These are phyloP conservation scores for Elaeis oleifera DNA, from an alignment of 202 grass and related monocot species.

Conservation along the genomic window DNA sequence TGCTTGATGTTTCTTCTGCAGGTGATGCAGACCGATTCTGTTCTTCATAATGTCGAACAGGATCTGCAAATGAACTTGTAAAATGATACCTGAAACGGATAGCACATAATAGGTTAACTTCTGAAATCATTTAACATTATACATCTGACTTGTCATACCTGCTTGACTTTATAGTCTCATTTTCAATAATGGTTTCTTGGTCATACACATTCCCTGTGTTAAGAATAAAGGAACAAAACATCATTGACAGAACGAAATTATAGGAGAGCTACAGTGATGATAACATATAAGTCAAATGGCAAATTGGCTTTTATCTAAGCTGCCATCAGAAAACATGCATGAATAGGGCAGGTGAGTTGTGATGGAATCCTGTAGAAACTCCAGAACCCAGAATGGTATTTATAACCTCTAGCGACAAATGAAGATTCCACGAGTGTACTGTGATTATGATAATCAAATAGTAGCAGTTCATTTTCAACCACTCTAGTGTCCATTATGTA, in stretches of 20 bases:
- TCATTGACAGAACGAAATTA: not conserved
- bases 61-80: conserved; percentile 8
- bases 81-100: not conserved
- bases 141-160: not conserved
- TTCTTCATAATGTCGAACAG: not conserved
- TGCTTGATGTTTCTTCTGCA: not conserved
- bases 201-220: conserved; percentile 10
- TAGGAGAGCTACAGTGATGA: no score
- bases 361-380: no score
- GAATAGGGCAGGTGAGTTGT: no score
- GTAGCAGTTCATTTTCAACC: no score
- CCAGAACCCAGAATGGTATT: no score
- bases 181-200: conserved; percentile 1
- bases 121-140: not conserved
- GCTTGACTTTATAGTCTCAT: conserved; percentile 26
- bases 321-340: no score
- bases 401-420: not conserved
- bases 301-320: no score
- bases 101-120: not conserved
- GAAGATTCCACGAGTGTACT: no score
- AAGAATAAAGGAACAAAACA: not conserved
- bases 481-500: no score
- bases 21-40: not conserved
- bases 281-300: no score
- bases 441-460: no score